Conservation (phyloP, 73 alveolate species). For the Paramecium sonneborni region DNA sequence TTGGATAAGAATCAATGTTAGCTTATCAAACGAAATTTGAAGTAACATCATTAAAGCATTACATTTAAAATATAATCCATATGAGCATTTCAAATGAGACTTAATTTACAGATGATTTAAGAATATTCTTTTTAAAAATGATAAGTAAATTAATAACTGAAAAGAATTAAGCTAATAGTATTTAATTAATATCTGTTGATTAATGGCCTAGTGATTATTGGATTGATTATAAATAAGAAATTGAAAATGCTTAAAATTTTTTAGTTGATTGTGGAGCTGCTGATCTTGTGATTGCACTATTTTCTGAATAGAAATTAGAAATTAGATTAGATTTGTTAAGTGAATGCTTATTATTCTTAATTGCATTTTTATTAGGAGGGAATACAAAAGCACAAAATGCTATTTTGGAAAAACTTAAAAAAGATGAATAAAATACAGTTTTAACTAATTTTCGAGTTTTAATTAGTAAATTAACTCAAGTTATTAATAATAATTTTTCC, state of each 20-base stretch:
- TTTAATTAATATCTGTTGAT: not conserved
- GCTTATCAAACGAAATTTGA: not conserved
- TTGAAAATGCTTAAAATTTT: not conserved
- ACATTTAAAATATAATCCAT: not conserved
- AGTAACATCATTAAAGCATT: not conserved
- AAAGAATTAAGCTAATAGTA: constrained; percentile 2
- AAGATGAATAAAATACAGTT: not conserved
- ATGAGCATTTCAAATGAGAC: not conserved
- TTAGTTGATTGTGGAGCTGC: constrained; percentile 50
- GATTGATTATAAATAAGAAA: not conserved
- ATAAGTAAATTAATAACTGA: not conserved
- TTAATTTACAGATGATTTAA: not conserved
- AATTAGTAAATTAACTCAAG: not conserved
- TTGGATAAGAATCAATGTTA: not conserved
- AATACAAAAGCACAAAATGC: constrained; percentile 22
- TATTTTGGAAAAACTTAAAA: not conserved
- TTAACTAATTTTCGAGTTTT: not conserved
- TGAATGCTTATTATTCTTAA: not conserved
- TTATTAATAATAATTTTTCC: not conserved
- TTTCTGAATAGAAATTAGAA: not conserved
- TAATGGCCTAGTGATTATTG: constrained; percentile 25
- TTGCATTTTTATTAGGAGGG: constrained; percentile 28
- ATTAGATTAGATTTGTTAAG: not conserved
- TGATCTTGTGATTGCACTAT: not conserved
- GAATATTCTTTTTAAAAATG: constrained; percentile 20